A percentile compares a stretch with the other conserved stretches of the same genome.
phyloP scores from a whole-genome alignment of 2,329 filamentous ascomycete species.

The Atkinsonella texensis region DNA sequence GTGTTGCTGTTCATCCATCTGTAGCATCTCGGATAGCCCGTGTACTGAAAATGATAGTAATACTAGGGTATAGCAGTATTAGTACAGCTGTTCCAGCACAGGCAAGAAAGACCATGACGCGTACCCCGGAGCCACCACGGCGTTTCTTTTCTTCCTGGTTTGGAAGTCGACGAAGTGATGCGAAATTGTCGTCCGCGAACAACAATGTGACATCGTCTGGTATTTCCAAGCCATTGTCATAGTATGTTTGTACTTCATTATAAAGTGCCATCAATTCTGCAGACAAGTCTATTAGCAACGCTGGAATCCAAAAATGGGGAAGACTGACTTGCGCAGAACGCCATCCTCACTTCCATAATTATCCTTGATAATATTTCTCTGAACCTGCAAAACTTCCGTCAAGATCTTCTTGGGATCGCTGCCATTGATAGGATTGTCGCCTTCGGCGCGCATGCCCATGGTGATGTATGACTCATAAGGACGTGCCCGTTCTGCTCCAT shows the following conservation, averaged over 20 bases:
- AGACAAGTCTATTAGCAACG: neutral
- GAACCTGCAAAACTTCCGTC: conserved; percentile 40
- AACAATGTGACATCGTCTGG: conserved; percentile 50
- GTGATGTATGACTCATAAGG: conserved; percentile 48
- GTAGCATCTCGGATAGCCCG: conserved; percentile 47
- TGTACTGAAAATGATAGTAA: conserved; percentile 49
- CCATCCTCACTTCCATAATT: conserved; percentile 34
- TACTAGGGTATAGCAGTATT: conserved; percentile 15
- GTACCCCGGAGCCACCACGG: conserved; percentile 43
- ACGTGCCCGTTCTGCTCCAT: conserved; percentile 42
- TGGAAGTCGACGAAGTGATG: conserved; percentile 46
- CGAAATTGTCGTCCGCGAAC: conserved; percentile 52
- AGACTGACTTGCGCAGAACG: conserved; percentile 23
- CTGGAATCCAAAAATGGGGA: neutral
- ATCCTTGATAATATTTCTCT: conserved; percentile 40
- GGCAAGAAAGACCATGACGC: neutral
- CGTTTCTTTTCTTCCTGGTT: conserved; percentile 37
- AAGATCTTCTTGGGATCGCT: conserved; percentile 39
- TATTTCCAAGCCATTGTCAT: conserved; percentile 44
- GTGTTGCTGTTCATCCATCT: conserved; percentile 53
- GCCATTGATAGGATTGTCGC: conserved; percentile 39
- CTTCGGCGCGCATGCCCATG: conserved; percentile 45
- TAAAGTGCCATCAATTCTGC: conserved; percentile 52
- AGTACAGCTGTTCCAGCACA: neutral
- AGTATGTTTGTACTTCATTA: conserved; percentile 53